Percentiles rank a stretch among this genome's conserved stretches.
phyloP scores from a whole-genome alignment of 768 basidiomycete genomes.

The Psilocybe tampanensis region DNA sequence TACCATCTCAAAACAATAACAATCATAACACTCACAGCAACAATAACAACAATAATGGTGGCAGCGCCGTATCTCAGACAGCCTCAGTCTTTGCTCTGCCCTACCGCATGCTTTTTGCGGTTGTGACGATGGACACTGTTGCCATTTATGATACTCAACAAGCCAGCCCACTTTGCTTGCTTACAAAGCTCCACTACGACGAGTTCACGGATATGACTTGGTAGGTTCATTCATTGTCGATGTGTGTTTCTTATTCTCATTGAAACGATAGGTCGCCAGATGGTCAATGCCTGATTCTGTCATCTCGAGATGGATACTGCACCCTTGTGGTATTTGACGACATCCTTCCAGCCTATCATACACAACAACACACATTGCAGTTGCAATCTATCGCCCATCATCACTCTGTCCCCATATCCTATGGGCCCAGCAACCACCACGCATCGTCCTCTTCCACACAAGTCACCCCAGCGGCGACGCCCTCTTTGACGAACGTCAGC shows the following conservation, averaged over 20 bases:
- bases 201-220: slow-evolving; percentile 97
- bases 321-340: slow-evolving; percentile 95
- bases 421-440: slow-evolving; percentile 29
- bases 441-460: slow-evolving; percentile 28
- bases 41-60: slow-evolving; percentile 9
- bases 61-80: slow-evolving; percentile 24
- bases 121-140: slow-evolving; percentile 95
- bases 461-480: slow-evolving; percentile 39
- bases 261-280: slow-evolving; percentile 80
- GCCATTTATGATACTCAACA: slow-evolving; percentile 98
- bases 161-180: slow-evolving; percentile 84
- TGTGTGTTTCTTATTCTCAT: neutral
- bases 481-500: slow-evolving; percentile 29
- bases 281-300: slow-evolving; percentile 89
- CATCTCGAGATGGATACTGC: slow-evolving; percentile 96
- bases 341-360: slow-evolving; percentile 84
- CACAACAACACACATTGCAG: slow-evolving; percentile 89
- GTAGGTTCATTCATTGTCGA: slow-evolving; percentile 46
- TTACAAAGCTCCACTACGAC: slow-evolving; percentile 95
- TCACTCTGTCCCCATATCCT: slow-evolving; percentile 68
- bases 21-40: neutral
- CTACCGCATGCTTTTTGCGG: slow-evolving; percentile 93
- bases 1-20: slow-evolving; percentile 25
- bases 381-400: slow-evolving; percentile 89
- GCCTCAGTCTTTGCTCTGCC: slow-evolving; percentile 86